Evolutionary conservation across 2,329 filamentous ascomycete genomes (phyloP).

Genomic region (Ceratocystis lukuohia): DNA sequence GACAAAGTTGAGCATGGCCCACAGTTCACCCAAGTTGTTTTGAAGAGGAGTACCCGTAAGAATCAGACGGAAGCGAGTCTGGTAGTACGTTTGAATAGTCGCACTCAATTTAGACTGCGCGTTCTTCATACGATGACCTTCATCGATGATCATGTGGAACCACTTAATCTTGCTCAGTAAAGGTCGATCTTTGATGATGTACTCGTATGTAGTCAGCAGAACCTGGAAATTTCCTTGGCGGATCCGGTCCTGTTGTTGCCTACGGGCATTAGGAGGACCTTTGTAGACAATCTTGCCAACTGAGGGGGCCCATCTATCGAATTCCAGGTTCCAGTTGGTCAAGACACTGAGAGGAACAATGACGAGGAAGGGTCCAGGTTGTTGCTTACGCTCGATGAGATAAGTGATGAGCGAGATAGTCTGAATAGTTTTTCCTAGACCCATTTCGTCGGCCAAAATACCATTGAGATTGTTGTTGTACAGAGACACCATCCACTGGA

Average conservation of each 20-base stretch:
- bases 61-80: conserved; percentile 87
- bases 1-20: conserved; percentile 97
- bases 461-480: conserved; percentile 99
- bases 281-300: conserved; percentile 89
- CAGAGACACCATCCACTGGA: conserved; percentile 98
- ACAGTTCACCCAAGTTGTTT: conserved; percentile 91
- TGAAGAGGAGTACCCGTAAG: conserved; percentile 93
- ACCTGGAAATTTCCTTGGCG: conserved; percentile 94
- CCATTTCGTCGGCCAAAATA: conserved; percentile 98
- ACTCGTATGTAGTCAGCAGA: conserved; percentile 92
- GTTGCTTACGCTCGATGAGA: conserved; percentile 88
- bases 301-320: conserved; percentile 94
- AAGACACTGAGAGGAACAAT: conserved; percentile 94
- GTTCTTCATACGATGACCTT: conserved; percentile 99
- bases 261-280: conserved; percentile 75
- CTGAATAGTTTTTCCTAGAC: conserved; percentile 98
- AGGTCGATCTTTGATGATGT: conserved; percentile 97
- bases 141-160: conserved; percentile 99
- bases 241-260: conserved; percentile 84
- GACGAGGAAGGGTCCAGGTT: conserved; percentile 84
- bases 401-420: conserved; percentile 97
- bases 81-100: conserved; percentile 91
- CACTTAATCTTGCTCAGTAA: conserved; percentile 97
- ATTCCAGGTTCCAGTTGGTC: conserved; percentile 97
- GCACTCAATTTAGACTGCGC: conserved; percentile 87